Conservation (phyloP, 306 rosid species). For the Glycyrrhiza uralensis region DNA sequence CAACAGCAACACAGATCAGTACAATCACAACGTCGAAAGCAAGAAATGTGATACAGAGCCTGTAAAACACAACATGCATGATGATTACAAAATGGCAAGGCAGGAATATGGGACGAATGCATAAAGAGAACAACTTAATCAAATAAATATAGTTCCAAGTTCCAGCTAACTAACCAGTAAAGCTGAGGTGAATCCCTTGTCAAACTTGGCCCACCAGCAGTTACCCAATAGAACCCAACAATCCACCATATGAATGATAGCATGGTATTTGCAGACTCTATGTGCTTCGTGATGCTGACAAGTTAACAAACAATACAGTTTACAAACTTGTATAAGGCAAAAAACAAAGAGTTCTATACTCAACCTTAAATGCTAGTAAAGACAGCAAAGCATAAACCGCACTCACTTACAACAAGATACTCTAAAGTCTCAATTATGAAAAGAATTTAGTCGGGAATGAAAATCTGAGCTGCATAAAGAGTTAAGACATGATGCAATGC, state of each 20-base stretch:
- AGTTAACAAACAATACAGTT: neutral
- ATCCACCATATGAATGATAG: slow-evolving; percentile 86
- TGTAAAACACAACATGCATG: slow-evolving; percentile 40
- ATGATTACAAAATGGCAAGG: slow-evolving; percentile 8
- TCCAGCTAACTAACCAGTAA: slow-evolving; percentile 71
- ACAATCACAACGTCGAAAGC: slow-evolving; percentile 71
- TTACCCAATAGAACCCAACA: slow-evolving; percentile 89
- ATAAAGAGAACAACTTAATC: neutral
- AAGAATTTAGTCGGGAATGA: slow-evolving; percentile 2
- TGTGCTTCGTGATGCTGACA: slow-evolving; percentile 53
- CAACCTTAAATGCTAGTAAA: slow-evolving; percentile 3
- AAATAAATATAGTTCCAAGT: slow-evolving; percentile 2
- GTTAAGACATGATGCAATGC: slow-evolving; percentile 3
- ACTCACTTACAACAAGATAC: neutral
- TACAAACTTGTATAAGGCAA: neutral
- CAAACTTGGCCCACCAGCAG: slow-evolving; percentile 65
- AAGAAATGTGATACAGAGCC: slow-evolving; percentile 83
- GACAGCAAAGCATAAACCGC: neutral
- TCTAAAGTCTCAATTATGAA: slow-evolving; percentile 16
- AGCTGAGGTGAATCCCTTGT: slow-evolving; percentile 61
- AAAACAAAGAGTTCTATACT: neutral
- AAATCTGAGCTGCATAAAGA: neutral
- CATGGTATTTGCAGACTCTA: slow-evolving; percentile 68
- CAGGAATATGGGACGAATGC: neutral
- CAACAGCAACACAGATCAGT: slow-evolving; percentile 61